Evolutionary conservation across 176 grass and related monocot species (phyloP).

Genomic region (Aegilops tauschii): DNA sequence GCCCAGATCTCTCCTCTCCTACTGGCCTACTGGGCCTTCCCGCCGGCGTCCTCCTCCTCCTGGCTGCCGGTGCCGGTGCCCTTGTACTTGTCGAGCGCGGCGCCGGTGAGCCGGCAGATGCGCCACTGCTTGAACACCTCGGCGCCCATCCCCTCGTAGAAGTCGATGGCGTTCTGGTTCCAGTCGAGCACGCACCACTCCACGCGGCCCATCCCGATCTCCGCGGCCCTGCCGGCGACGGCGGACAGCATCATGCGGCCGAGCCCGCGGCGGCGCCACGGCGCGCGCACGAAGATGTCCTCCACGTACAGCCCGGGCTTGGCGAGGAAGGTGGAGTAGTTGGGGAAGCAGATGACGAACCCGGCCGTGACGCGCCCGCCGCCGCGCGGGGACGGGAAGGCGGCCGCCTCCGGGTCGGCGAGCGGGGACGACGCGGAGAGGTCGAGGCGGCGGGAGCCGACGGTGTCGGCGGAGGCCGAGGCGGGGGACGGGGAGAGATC

Average conservation of each 20-base stretch:
- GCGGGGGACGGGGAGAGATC: constrained; percentile 39
- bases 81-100: constrained; percentile 53
- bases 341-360: constrained; percentile 71
- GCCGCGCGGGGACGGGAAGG: constrained; percentile 46
- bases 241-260: constrained; percentile 76
- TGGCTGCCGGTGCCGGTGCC: not conserved
- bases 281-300: constrained; percentile 75
- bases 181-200: constrained; percentile 95
- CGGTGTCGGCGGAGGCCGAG: constrained; percentile 1
- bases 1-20: not conserved
- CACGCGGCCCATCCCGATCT: constrained; percentile 77
- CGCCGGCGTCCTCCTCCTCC: not conserved
- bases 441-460: constrained; percentile 39
- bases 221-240: constrained; percentile 63
- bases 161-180: constrained; percentile 86
- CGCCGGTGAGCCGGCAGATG: constrained; percentile 74
- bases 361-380: constrained; percentile 41
- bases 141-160: constrained; percentile 89
- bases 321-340: constrained; percentile 71
- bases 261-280: constrained; percentile 76
- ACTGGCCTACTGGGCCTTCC: constrained; percentile 18
- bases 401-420: constrained; percentile 40
- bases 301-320: constrained; percentile 64
- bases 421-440: constrained; percentile 36
- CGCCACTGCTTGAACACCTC: constrained; percentile 87